Evolutionary conservation across 805 yeast genomes (phyloP).

Genomic region (Yamadazyma olivae): DNA sequence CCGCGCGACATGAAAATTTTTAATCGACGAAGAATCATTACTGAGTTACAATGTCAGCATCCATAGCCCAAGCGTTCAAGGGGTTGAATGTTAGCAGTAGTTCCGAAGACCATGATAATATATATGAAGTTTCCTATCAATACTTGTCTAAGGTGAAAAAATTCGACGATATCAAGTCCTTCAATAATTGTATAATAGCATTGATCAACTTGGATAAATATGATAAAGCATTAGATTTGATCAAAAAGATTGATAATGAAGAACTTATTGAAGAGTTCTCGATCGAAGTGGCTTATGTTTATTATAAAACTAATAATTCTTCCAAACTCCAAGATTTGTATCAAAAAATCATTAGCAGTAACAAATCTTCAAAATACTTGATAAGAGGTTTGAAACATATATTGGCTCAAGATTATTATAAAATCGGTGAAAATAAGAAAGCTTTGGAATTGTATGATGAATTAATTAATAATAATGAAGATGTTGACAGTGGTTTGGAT

Average conservation of each 20-base stretch:
- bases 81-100: conserved; percentile 29
- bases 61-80: conserved; percentile 41
- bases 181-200: conserved; percentile 50
- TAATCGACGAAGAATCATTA: too few relatives aligned
- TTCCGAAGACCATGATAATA: conserved; percentile 30
- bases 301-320: conserved; percentile 53
- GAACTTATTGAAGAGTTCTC: conserved; percentile 34
- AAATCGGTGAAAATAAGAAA: conserved; percentile 38
- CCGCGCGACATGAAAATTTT: too few relatives aligned
- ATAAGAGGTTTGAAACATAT: conserved; percentile 44
- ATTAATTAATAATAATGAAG: conserved; percentile 26
- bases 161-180: conserved; percentile 33
- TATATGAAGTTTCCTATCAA: conserved; percentile 38
- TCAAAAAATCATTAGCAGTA: conserved; percentile 8
- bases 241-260: conserved; percentile 34
- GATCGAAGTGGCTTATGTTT: conserved; percentile 56
- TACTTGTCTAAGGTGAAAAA: conserved; percentile 37
- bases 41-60: conserved; percentile 40
- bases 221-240: conserved; percentile 42
- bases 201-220: conserved; percentile 59
- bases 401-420: conserved; percentile 53
- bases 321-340: conserved; percentile 21
- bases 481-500: conserved; percentile 48
- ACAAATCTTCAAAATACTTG: conserved; percentile 16
- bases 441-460: conserved; percentile 48